Percentiles rank a stretch among this genome's conserved stretches.
These are phyloP conservation scores for Annulohypoxylon bovei DNA, from an alignment of 495 filamentous ascomycete genomes.

Conservation along the genomic window DNA sequence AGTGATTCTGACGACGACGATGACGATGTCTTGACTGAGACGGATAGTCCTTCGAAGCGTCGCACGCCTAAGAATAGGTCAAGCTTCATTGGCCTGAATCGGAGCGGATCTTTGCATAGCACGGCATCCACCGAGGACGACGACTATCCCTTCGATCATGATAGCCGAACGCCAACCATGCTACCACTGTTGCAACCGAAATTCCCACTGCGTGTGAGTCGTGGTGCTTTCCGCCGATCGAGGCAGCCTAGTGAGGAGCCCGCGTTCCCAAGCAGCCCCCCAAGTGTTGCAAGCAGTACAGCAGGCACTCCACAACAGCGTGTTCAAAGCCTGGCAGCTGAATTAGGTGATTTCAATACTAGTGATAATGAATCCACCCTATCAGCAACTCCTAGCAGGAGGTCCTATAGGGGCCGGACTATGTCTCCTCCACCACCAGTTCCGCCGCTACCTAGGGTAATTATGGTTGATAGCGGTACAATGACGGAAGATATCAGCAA, in stretches of 20 bases:
- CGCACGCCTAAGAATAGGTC: conserved; percentile 53
- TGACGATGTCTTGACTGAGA: conserved; percentile 84
- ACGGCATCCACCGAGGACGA: conserved; percentile 92
- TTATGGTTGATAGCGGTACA: conserved; percentile 82
- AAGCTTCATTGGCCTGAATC: conserved; percentile 27
- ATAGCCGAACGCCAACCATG: conserved; percentile 67
- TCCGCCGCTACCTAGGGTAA: conserved; percentile 59
- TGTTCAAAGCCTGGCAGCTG: conserved; percentile 87
- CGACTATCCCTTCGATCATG: conserved; percentile 56
- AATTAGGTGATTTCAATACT: conserved; percentile 79
- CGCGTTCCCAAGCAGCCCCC: conserved; percentile 58
- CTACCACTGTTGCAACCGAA: conserved; percentile 67
- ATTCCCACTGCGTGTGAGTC: conserved; percentile 74
- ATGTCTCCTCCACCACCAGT: conserved; percentile 64
- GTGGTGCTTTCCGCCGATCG: conserved; percentile 70
- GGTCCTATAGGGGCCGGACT: conserved; percentile 57
- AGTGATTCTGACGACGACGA: conserved; percentile 63
- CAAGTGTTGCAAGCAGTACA: conserved; percentile 63
- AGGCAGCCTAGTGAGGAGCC: conserved; percentile 73
- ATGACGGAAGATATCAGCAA: conserved; percentile 76
- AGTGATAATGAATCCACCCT: conserved; percentile 69
- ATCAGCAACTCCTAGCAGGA: conserved; percentile 55
- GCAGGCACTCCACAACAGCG: conserved; percentile 62
- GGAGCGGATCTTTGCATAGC: conserved; percentile 79
- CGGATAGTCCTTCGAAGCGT: conserved; percentile 69